Percentiles rank a stretch among this genome's conserved stretches.
These are phyloP conservation scores for Pythium guiyangense DNA, from an alignment of 352 stramenopile genomes.

Conservation along the genomic window DNA sequence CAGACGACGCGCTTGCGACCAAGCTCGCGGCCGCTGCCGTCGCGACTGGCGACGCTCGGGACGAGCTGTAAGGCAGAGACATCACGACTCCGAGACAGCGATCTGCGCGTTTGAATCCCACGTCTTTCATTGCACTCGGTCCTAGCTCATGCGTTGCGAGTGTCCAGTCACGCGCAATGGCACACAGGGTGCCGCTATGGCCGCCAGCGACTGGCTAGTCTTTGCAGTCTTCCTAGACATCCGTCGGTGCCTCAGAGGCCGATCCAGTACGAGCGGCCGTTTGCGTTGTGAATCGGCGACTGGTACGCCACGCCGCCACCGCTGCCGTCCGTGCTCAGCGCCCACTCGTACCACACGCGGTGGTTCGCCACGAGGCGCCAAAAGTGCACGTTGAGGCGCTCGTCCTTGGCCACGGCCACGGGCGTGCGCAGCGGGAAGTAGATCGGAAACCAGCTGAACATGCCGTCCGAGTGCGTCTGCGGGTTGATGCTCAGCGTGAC, in stretches of 20 bases:
- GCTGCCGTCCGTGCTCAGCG: slow-evolving; percentile 47
- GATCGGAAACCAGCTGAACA: slow-evolving; percentile 99
- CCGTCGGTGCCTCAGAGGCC: slow-evolving; percentile 64
- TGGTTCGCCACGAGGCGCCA: slow-evolving; percentile 88
- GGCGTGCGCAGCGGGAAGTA: slow-evolving; percentile 96
- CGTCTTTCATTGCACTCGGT: too few species aligned
- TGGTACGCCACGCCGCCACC: slow-evolving; percentile 14
- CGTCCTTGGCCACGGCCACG: slow-evolving; percentile 71
- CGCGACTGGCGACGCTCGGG: slow-evolving; percentile 12
- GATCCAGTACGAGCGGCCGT: slow-evolving; percentile 95
- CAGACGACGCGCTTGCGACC: background rate
- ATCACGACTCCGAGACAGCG: too few species aligned
- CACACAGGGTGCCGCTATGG: too few species aligned
- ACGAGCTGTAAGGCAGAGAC: slow-evolving; percentile 16
- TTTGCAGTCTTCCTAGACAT: background rate
- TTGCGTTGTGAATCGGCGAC: slow-evolving; percentile 95
- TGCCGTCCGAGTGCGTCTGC: slow-evolving; percentile 92
- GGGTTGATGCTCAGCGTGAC: slow-evolving; percentile 95
- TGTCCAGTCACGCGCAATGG: too few species aligned
- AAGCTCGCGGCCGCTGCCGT: slow-evolving; percentile 5
- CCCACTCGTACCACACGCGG: slow-evolving; percentile 99
- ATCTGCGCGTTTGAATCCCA: too few species aligned
- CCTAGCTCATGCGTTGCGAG: too few species aligned
- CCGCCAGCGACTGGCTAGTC: too few species aligned
- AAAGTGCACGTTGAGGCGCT: slow-evolving; percentile 87